Conservation (phyloP, 208 protist species). For the Lotmaria passim region DNA sequence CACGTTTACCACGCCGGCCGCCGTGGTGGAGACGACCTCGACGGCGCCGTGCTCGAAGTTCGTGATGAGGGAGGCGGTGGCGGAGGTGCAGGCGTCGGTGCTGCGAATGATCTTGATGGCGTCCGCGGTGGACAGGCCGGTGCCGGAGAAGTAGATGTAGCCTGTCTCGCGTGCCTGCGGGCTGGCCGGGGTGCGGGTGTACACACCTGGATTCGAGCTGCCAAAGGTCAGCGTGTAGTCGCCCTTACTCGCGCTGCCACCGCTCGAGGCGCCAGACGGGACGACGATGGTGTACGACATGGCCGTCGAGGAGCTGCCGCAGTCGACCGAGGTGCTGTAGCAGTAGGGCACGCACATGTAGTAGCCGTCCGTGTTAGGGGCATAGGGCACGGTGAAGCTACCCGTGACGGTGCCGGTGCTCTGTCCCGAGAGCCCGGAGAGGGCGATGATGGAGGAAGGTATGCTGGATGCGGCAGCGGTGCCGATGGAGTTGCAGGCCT, state of each 20-base stretch:
- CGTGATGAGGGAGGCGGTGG: slow-evolving; percentile 53
- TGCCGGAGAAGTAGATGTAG: slow-evolving; percentile 63
- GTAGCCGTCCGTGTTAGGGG: slow-evolving; percentile 54
- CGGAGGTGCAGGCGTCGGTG: slow-evolving; percentile 55
- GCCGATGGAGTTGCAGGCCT: slow-evolving; percentile 44
- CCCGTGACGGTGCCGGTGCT: slow-evolving; percentile 40
- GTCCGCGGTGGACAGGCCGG: slow-evolving; percentile 50
- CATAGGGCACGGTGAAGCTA: slow-evolving; percentile 71
- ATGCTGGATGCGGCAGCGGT: background rate
- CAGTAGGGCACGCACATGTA: slow-evolving; percentile 89
- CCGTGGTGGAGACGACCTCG: slow-evolving; percentile 18
- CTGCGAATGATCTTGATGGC: slow-evolving; percentile 62
- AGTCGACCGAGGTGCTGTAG: slow-evolving; percentile 26
- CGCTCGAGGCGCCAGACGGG: slow-evolving; percentile 12
- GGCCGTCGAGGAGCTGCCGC: slow-evolving; percentile 35
- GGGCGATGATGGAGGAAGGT: slow-evolving; percentile 23
- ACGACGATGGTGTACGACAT: slow-evolving; percentile 78
- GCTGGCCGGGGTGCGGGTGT: slow-evolving; percentile 56
- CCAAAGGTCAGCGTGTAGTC: slow-evolving; percentile 44
- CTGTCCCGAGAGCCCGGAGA: slow-evolving; percentile 39
- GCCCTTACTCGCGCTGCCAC: background rate
- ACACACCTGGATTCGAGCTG: slow-evolving; percentile 59
- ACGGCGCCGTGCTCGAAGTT: slow-evolving; percentile 63
- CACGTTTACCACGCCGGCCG: slow-evolving; percentile 5
- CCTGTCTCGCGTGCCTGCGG: slow-evolving; percentile 79